A percentile compares a stretch with the other conserved stretches of the same genome.
phyloP scores from a whole-genome alignment of 1,284 basidiomycete species.

The Leccinum subrobustum region DNA sequence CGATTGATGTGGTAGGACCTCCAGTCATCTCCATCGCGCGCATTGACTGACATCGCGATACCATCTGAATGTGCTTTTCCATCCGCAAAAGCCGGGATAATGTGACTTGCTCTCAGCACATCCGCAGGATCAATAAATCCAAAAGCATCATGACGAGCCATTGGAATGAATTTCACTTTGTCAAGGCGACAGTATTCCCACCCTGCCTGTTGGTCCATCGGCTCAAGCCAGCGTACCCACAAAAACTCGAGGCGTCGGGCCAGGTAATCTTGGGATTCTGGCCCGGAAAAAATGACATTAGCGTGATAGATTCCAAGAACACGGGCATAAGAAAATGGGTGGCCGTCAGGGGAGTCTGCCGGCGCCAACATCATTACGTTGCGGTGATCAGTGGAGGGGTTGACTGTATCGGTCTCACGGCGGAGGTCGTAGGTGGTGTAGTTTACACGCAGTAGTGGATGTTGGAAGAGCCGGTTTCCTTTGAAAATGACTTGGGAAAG shows the following conservation, averaged over 20 bases:
- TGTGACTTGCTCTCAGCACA: not conserved
- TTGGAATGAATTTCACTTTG: not conserved
- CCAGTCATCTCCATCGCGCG: not conserved
- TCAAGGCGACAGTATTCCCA: not conserved
- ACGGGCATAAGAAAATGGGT: not conserved
- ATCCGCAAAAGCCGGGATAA: not conserved
- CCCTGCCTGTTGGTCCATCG: not conserved
- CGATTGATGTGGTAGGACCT: not conserved
- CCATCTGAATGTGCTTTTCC: not conserved
- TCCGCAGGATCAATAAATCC: not conserved
- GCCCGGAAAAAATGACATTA: not conserved
- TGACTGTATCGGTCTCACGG: not conserved
- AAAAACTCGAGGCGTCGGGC: not conserved
- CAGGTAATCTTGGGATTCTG: not conserved
- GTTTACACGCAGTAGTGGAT: not conserved
- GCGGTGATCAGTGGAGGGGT: not conserved
- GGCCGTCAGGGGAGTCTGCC: not conserved
- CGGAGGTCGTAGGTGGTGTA: not conserved
- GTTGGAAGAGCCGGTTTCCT: not conserved
- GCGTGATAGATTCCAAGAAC: not conserved
- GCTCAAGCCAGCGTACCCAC: not conserved
- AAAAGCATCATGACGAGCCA: not conserved
- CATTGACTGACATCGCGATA: not conserved
- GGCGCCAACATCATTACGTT: not conserved
- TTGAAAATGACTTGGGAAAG: not conserved